phyloP scores from a whole-genome alignment of 345 rosid species.

The Excoecaria agallocha region DNA sequence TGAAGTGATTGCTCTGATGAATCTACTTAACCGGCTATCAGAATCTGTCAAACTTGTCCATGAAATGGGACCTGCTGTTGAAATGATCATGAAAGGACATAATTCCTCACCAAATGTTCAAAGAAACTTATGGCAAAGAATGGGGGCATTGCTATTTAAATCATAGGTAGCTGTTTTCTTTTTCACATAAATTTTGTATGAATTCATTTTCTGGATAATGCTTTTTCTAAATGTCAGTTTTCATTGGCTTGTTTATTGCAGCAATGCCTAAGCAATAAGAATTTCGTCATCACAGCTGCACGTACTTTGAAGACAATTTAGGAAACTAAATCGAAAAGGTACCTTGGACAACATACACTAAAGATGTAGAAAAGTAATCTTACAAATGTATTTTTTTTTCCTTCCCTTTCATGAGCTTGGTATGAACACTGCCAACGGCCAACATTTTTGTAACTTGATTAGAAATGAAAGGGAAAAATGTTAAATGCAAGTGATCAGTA shows the following conservation, averaged over 20 bases:
- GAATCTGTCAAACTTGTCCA: constrained; percentile 64
- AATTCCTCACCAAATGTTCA: constrained; percentile 13
- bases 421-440: not conserved
- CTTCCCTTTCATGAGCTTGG: not conserved
- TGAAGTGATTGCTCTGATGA: constrained; percentile 75
- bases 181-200: not conserved
- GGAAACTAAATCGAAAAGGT: not conserved
- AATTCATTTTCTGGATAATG: not conserved
- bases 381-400: not conserved
- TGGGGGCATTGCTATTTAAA: constrained; percentile 28
- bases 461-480: not conserved
- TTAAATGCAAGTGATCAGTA: not conserved
- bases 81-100: constrained; percentile 31
- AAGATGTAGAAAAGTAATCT: not conserved
- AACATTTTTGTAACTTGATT: constrained; percentile 1
- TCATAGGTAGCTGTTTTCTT: constrained; percentile 18
- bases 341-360: not conserved
- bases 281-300: not conserved
- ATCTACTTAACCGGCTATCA: constrained; percentile 64
- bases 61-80: constrained; percentile 50
- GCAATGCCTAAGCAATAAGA: not conserved
- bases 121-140: constrained; percentile 37
- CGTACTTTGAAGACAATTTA: not conserved
- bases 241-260: not conserved
- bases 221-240: not conserved